phyloP scores from a whole-genome alignment of 1,284 basidiomycete species.

The Puccinia coronata region DNA sequence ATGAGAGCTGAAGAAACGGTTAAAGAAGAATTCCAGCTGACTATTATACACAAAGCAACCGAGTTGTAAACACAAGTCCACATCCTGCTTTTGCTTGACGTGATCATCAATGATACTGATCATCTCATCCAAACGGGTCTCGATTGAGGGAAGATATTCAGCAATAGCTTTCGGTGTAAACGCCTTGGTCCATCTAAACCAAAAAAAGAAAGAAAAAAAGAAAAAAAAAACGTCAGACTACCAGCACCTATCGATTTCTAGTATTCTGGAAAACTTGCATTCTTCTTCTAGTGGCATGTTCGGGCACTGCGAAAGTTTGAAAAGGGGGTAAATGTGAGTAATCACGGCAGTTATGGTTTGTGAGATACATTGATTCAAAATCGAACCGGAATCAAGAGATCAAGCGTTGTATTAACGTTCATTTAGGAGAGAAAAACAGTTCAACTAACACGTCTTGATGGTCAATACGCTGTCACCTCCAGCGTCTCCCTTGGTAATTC shows the following conservation, averaged over 20 bases:
- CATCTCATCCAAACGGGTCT: slow-evolving; percentile 29
- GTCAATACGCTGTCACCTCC: slow-evolving; percentile 42
- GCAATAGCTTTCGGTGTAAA: slow-evolving; percentile 45
- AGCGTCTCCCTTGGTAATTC: slow-evolving; percentile 34
- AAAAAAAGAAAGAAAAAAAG: background rate
- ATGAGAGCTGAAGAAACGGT: background rate
- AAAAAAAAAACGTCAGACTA: too few species aligned
- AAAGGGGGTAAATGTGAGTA: background rate
- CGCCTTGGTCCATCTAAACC: slow-evolving; percentile 39
- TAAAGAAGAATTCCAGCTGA: slow-evolving; percentile 15
- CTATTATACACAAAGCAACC: slow-evolving; percentile 47
- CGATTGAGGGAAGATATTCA: slow-evolving; percentile 36
- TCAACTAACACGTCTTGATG: slow-evolving; percentile 29
- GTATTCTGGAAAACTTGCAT: slow-evolving; percentile 24
- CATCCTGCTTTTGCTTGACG: background rate
- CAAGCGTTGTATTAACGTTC: background rate
- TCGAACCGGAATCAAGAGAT: too few species aligned
- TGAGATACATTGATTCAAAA: too few species aligned
- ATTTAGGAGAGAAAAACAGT: background rate
- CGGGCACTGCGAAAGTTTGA: slow-evolving; percentile 24
- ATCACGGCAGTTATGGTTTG: too few species aligned
- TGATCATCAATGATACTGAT: slow-evolving; percentile 21
- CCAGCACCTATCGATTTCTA: background rate
- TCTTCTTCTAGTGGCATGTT: slow-evolving; percentile 38
- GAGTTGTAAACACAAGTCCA: slow-evolving; percentile 41